Evolutionary conservation across 2,329 filamentous ascomycete genomes (phyloP).

Genomic region (Cladosporium sphaerospermum): DNA sequence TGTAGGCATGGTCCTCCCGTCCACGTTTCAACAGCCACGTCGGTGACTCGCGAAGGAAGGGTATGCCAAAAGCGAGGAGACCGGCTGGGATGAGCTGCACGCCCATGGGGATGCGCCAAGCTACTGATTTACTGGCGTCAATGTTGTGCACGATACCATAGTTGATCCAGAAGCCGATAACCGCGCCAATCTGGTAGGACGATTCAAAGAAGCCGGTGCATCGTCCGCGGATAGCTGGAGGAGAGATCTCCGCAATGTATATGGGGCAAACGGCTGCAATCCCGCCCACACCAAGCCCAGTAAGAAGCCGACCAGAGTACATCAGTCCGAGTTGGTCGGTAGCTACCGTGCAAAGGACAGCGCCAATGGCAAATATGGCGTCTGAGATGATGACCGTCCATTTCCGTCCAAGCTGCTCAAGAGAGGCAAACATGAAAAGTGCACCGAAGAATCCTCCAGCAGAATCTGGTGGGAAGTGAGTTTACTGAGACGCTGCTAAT

Average conservation of each 20-base stretch:
- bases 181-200: constrained; percentile 29
- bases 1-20: constrained; percentile 15
- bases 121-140: constrained; percentile 15
- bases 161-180: constrained; percentile 34
- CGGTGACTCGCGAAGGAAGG: constrained; percentile 29
- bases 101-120: constrained; percentile 27
- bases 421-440: constrained; percentile 41
- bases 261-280: constrained; percentile 31
- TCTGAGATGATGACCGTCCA: constrained; percentile 45
- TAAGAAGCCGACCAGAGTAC: constrained; percentile 35
- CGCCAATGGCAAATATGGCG: constrained; percentile 41
- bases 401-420: constrained; percentile 45
- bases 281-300: constrained; percentile 30
- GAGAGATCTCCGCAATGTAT: constrained; percentile 30
- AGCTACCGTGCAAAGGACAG: constrained; percentile 39
- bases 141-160: constrained; percentile 30
- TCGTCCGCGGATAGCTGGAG: constrained; percentile 30
- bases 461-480: not conserved
- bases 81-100: constrained; percentile 31
- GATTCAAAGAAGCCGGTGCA: constrained; percentile 31
- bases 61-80: constrained; percentile 25
- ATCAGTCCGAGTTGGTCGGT: constrained; percentile 39
- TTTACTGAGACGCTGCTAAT: not conserved
- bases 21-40: constrained; percentile 26
- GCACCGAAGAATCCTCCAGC: constrained; percentile 51